These are phyloP conservation scores for Pseudisothecium myosuroides DNA, from an alignment of 225 moss, liverwort and hornwort species.

Conservation along the genomic window DNA sequence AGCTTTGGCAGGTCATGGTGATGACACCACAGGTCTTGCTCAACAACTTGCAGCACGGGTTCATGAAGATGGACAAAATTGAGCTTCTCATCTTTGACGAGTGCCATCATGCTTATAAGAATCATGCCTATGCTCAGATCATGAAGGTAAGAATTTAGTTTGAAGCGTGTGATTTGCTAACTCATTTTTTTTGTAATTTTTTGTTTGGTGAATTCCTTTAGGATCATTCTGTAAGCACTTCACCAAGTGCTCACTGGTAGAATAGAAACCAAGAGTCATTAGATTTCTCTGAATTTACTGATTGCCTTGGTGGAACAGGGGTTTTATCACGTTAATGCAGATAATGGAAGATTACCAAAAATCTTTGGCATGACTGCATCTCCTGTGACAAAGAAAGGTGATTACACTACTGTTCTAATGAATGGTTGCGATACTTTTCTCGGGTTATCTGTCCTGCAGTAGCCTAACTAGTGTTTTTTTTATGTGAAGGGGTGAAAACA, in stretches of 20 bases:
- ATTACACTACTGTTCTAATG: background rate
- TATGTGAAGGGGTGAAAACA: conserved; percentile 51
- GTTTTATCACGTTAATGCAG: conserved; percentile 27
- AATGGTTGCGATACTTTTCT: background rate
- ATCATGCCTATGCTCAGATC: conserved; percentile 83
- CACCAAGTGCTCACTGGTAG: background rate
- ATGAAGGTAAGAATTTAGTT: conserved; percentile 48
- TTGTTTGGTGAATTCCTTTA: background rate
- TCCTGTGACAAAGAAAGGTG: conserved; percentile 81
- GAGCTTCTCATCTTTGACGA: conserved; percentile 94
- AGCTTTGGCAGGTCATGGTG: conserved; percentile 67
- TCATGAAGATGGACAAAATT: conserved; percentile 66
- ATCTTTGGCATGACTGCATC: conserved; percentile 99
- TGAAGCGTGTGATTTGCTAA: background rate
- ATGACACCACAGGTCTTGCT: conserved; percentile 93
- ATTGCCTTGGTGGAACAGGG: conserved; percentile 19
- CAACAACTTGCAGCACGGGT: conserved; percentile 71
- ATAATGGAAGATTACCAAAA: conserved; percentile 50
- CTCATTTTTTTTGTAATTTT: background rate
- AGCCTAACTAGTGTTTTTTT: background rate
- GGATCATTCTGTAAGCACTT: background rate
- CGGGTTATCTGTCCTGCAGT: background rate
- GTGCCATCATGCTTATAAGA: conserved; percentile 85
- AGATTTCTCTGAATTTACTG: background rate
- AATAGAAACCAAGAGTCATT: background rate